phyloP scores from a whole-genome alignment of 768 basidiomycete genomes.

The Collybia nuda region DNA sequence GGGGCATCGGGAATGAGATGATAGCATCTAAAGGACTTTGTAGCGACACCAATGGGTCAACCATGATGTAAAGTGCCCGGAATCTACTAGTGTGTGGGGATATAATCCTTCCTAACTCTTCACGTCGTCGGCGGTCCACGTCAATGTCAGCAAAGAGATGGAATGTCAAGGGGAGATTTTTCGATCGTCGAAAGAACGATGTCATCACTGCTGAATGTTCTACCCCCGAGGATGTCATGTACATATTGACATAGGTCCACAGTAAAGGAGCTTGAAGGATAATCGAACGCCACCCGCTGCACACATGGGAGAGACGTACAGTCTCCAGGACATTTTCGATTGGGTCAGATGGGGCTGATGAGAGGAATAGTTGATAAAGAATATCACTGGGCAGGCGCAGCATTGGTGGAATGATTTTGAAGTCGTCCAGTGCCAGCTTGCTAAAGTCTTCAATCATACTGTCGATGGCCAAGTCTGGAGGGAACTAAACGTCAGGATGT shows the following conservation, averaged over 20 bases:
- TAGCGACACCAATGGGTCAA: conserved; percentile 1
- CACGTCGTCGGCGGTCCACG: not conserved
- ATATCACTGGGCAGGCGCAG: conserved; percentile 11
- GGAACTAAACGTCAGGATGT: not conserved
- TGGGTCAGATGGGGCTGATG: conserved; percentile 6
- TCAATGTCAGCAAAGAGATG: conserved; percentile 7
- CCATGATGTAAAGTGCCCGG: conserved; percentile 1
- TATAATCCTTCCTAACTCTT: not conserved
- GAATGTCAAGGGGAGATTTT: conserved; percentile 7
- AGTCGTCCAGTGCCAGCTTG: not conserved
- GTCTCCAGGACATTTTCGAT: conserved; percentile 6
- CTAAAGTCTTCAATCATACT: not conserved
- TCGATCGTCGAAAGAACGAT: conserved; percentile 12
- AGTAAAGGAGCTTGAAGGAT: conserved; percentile 12
- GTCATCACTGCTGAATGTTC: conserved; percentile 5
- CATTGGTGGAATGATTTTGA: not conserved
- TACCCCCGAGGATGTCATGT: conserved; percentile 3
- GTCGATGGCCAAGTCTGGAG: not conserved
- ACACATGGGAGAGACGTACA: conserved; percentile 13
- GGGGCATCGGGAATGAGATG: conserved; percentile 1
- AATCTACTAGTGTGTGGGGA: not conserved
- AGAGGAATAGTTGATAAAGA: conserved; percentile 12
- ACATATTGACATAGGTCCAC: conserved; percentile 15
- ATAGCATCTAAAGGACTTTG: not conserved
- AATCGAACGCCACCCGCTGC: conserved; percentile 12